Evolutionary conservation across 192 early-diverging fungal species (phyloP), one percentile per base, ranked within the genome.

Genomic region (Mortierella antarctica): DNA sequence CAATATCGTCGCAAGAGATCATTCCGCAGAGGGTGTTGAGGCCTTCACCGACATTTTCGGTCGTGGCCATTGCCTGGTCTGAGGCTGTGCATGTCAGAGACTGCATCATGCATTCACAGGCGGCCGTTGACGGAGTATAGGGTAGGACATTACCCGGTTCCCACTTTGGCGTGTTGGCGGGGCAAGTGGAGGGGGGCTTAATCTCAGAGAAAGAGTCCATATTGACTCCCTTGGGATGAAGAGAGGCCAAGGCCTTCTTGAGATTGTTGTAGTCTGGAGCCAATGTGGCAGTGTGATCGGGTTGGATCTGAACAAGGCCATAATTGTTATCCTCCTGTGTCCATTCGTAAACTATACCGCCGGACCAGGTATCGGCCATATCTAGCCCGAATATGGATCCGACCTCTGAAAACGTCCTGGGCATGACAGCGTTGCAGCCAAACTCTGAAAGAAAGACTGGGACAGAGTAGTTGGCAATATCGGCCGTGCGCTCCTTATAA

Each of bases 361-460:
- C 93, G 31, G 91, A 92, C 83, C 92, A 90, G 11, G 83, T 74
- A 42, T 64, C 66, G 14, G 84, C 84, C 93, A 94, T 94, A 44
- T 92, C 83, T 11, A 83, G 73, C 4, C 92, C 88, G 73, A 91
- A 93, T 39, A 94, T 84, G 11, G 93, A 77, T 10, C 63, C 71
- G 9, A 92, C 84, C 74, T 94, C 92, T 10, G 84, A 72, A 81
- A 94, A 94, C 1, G 83, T 83, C 46, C 92, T 88, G 6, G 91
- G 91, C 5, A 77, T 60, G 65, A 90, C 81, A 11, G 75, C 68
- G 54, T 92, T 93, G 82, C 93, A 93, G 9, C 93, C 92, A 78
- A 91, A 94, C 82, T 93, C 92, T 63, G 89, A 90, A 44, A 94
- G 82, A 47, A 93, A 73, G n/a, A 90, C 89, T 2, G 93, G 93